Base-by-base conservation (phyloP, 208 protist species). In the Herpetomonas samuelpessoai region DNA sequence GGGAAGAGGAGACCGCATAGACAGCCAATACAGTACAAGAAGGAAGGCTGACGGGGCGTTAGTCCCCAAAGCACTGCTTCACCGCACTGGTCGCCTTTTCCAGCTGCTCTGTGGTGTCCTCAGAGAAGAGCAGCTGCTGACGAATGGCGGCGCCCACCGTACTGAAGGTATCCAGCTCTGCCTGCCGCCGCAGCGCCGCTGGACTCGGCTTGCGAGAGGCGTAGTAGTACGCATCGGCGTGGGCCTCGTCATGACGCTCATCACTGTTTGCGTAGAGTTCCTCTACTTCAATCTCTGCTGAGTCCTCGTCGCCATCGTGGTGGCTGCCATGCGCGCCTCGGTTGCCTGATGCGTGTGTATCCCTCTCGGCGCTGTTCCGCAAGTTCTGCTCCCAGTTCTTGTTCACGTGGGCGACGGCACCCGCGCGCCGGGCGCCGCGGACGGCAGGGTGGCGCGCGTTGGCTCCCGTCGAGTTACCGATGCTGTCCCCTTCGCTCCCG, bases 111-210 rank as follows among this genome's bases (percentile, higher is more conserved):
- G 65, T 68, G 69, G 76, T 82, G 24, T 71, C 29, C 14, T 19
- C 56, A 25, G 71, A 64, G 38, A 82, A 82, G 41, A 82, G 60
- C 4, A 86, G 61, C 26, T 65, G 26, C 53, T 69, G 30, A 10
- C 83, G 79, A 29, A 90, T 71, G n/a, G 50, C 26, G 28, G 76
- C 66, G 1, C 57, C 72, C 2, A 83, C 51, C 1, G 59, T 59
- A 19, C 59, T 55, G 48, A 86, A 90, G 2, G 72, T 78, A 45
- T 79, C 58, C 48, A 70, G 55, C 0, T 59, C 57, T 0, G 51
- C 59, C n/a, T 58, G 7, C 30, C 31, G 48, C 24, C 25, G 27
- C 27, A 41, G 39, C 50, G 47, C 31, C 21, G 35, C 6, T 14
- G 35, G 35, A 14, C 35, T 41, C 35, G 35, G 35, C 35, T 41